phyloP scores from a whole-genome alignment of 1,139 yeast species.

The Candida tropicalis region DNA sequence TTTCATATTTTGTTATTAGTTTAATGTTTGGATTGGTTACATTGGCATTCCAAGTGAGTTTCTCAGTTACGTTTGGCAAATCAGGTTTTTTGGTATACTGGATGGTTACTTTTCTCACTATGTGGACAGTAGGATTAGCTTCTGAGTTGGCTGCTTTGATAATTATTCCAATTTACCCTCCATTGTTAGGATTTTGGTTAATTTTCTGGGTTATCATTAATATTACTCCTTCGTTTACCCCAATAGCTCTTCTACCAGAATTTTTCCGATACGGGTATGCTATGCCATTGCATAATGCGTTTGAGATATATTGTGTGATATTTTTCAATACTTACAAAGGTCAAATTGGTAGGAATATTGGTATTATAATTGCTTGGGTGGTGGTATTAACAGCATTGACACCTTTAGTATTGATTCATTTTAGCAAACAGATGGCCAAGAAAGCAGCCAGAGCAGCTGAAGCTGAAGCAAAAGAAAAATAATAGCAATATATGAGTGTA shows the following conservation, averaged over 20 bases:
- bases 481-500: conserved; percentile 1
- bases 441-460: conserved; percentile 23
- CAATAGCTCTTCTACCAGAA: conserved; percentile 34
- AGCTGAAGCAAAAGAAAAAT: conserved; percentile 10
- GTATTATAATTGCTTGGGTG: conserved; percentile 36
- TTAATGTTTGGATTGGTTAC: conserved; percentile 41
- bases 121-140: conserved; percentile 44
- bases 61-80: conserved; percentile 36
- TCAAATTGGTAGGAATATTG: conserved; percentile 36
- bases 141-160: conserved; percentile 42
- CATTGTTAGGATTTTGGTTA: conserved; percentile 45
- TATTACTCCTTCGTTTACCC: conserved; percentile 41
- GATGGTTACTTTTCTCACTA: conserved; percentile 42
- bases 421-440: conserved; percentile 30
- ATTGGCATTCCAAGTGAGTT: conserved; percentile 45
- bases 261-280: conserved; percentile 41
- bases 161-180: conserved; percentile 33
- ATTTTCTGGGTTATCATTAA: conserved; percentile 43
- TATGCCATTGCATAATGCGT: conserved; percentile 40
- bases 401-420: conserved; percentile 42
- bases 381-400: conserved; percentile 31
- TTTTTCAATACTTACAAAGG: conserved; percentile 40
- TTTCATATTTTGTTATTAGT: conserved; percentile 38
- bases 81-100: conserved; percentile 48
- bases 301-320: conserved; percentile 37